A percentile compares a stretch with the other conserved stretches of the same genome.
phyloP scores from a whole-genome alignment of 1,284 basidiomycete genomes.

The Phellinidium pouzarii region DNA sequence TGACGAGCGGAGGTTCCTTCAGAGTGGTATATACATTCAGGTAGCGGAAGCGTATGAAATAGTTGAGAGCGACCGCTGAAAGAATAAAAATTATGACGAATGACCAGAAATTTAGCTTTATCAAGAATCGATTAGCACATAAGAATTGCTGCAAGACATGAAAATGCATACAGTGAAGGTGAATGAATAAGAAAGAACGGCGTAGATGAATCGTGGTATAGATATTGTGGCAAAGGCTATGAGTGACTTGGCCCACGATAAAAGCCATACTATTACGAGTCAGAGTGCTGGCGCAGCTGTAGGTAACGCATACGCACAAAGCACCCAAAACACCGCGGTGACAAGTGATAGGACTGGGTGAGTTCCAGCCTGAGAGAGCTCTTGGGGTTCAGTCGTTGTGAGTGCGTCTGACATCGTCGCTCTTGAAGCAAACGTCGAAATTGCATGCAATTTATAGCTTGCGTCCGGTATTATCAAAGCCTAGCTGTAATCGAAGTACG shows the following conservation, averaged over 20 bases:
- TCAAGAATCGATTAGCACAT: neutral
- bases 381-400: slow-evolving; percentile 3
- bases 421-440: too few relatives aligned
- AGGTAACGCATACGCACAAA: slow-evolving; percentile 43
- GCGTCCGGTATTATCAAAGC: too few relatives aligned
- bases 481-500: too few relatives aligned
- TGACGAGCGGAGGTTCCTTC: slow-evolving; percentile 78
- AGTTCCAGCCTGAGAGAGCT: slow-evolving; percentile 7
- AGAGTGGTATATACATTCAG: slow-evolving; percentile 74
- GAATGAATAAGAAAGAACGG: slow-evolving; percentile 81
- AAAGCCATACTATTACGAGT: slow-evolving; percentile 57
- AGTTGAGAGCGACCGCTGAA: slow-evolving; percentile 65
- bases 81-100: slow-evolving; percentile 71
- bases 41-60: slow-evolving; percentile 80
- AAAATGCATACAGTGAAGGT: slow-evolving; percentile 62
- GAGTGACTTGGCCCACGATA: slow-evolving; percentile 67
- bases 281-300: slow-evolving; percentile 15
- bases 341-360: slow-evolving; percentile 69
- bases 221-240: slow-evolving; percentile 77
- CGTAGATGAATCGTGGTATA: slow-evolving; percentile 68
- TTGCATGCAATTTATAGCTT: too few relatives aligned
- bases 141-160: slow-evolving; percentile 1
- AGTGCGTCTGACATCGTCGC: too few relatives aligned
- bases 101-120: slow-evolving; percentile 81
- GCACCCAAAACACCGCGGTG: slow-evolving; percentile 81